Evolutionary conservation across 257 asterid genomes (phyloP), one percentile per base, ranked within the genome.

Genomic region (Nicotiana knightiana): DNA sequence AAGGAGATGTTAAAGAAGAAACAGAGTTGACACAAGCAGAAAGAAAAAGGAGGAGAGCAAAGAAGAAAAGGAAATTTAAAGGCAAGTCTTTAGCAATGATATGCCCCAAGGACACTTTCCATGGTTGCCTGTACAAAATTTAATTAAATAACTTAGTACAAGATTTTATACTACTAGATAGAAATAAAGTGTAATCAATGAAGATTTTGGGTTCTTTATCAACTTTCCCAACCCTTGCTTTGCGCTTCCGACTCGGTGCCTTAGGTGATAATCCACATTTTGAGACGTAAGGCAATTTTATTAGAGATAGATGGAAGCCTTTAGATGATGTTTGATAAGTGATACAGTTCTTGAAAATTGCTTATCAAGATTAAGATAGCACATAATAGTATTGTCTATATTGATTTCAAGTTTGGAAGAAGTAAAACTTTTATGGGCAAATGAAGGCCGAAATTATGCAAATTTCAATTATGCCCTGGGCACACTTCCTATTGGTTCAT

Each of bases 1-100:
- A 92, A 90, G 98, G 98, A 83, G 95, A 94, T 87, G 76, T 96
- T 67, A 96, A 96, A 88, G 98, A 94, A 83, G 98, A 96, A 87
- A 85, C 90, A 51, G 99, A 96, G 90, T 91, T 93, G 79, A 89
- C 98, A 39, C 90, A 96, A 86, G 88, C 79, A 3, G 98, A 96
- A n/a, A 91, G 96, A 90, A 92, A 93, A 88, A 93, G 97, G 88
- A 93, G 97, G 89, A 90, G 99, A 85, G 97, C 98, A 12, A 94
- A 93, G 79, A 96, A 93, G 89, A 96, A 96, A 82, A 88, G 98
- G 79, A 92, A 90, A 83, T 92, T 87, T 77, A 93, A 91, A 93
- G 98, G 98, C 87, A 76, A 88, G 87, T 77, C 30, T 65, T 59
- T 21, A 28, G 67, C 54, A 32, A 9, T 46, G 63, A 48, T 81